A percentile compares a stretch with the other conserved stretches of the same genome.
Conservation (phyloP, 768 basidiomycete genomes). For the Cystofilobasidium macerans region DNA sequence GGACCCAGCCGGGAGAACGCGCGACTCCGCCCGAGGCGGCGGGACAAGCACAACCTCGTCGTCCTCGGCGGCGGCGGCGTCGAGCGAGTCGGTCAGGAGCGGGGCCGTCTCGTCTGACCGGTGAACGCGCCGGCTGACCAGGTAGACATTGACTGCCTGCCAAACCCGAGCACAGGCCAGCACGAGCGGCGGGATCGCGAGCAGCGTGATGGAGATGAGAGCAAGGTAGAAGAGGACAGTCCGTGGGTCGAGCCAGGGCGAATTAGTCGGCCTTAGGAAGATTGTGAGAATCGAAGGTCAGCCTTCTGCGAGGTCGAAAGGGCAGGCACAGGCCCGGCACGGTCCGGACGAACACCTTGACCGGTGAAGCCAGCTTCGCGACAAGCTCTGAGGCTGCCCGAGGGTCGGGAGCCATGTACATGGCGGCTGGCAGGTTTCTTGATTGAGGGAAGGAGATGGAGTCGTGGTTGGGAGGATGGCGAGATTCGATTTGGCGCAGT, state of each 20-base stretch:
- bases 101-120: background rate
- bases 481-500: no score
- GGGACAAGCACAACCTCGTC: slow-evolving; percentile 1
- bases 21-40: slow-evolving; percentile 2
- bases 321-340: no score
- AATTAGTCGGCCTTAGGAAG: background rate
- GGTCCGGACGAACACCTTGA: background rate
- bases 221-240: slow-evolving; percentile 11
- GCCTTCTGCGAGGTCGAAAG: background rate
- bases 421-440: no score
- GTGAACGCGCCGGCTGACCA: background rate
- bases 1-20: background rate
- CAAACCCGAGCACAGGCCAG: background rate
- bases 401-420: background rate
- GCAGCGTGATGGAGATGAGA: slow-evolving; percentile 5
- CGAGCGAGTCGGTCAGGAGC: background rate
- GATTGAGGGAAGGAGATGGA: no score
- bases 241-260: slow-evolving; percentile 9
- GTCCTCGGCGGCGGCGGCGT: background rate
- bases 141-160: background rate
- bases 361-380: background rate
- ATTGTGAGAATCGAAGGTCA: background rate
- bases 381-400: background rate
- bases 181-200: background rate
- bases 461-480: no score